These are phyloP conservation scores for Vitis hybrid DNA, from an alignment of 177 flowering plant genomes.

Conservation along the genomic window DNA sequence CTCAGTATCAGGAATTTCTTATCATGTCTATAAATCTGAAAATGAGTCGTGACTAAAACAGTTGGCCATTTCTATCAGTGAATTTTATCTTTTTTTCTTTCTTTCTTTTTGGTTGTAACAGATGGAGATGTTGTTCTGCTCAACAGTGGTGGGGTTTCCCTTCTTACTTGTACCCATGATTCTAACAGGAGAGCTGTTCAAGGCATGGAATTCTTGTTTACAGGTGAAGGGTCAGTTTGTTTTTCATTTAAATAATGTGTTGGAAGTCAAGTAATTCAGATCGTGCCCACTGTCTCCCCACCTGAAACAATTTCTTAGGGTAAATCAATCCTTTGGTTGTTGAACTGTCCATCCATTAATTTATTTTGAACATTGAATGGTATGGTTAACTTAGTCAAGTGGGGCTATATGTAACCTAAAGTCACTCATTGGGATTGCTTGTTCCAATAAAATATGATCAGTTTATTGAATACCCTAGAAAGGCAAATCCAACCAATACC, in stretches of 20 bases:
- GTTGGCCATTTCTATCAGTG: neutral
- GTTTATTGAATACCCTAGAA: too few species aligned
- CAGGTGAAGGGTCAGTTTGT: slow-evolving; percentile 47
- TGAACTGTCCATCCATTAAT: neutral
- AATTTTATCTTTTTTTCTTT: neutral
- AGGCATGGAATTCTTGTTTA: slow-evolving; percentile 17
- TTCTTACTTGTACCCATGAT: slow-evolving; percentile 20
- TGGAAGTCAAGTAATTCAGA: neutral
- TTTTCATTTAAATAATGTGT: neutral
- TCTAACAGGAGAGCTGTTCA: slow-evolving; percentile 19
- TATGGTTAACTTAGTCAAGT: neutral
- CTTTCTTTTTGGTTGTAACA: neutral
- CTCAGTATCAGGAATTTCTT: neutral
- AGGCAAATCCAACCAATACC: too few species aligned
- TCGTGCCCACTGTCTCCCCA: neutral
- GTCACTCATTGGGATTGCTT: neutral
- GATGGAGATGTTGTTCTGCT: slow-evolving; percentile 23
- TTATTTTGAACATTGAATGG: neutral
- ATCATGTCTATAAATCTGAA: neutral
- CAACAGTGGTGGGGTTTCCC: slow-evolving; percentile 17
- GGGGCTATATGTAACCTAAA: neutral
- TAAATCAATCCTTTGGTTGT: neutral
- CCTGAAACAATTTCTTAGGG: neutral
- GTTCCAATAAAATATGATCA: too few species aligned
- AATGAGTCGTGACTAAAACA: neutral